These are phyloP conservation scores for Diaporthe citrichinensis DNA, from an alignment of 2,329 filamentous ascomycete species.

Conservation along the genomic window DNA sequence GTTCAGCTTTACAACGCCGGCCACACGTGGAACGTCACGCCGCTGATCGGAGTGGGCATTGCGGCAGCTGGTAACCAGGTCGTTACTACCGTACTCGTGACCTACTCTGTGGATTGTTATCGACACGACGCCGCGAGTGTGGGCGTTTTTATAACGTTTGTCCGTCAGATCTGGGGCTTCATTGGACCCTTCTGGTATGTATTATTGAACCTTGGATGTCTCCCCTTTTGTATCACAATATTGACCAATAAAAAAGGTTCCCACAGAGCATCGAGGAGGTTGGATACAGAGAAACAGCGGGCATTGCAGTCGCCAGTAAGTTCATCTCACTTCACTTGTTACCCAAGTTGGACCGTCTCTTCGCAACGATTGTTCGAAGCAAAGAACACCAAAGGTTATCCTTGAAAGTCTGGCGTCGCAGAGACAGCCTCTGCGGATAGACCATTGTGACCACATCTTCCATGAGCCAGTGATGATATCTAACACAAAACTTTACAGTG, in stretches of 20 bases:
- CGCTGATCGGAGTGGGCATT: slow-evolving; percentile 66
- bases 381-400: not conserved
- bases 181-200: slow-evolving; percentile 56
- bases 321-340: not conserved
- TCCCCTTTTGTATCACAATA: not conserved
- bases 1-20: slow-evolving; percentile 62
- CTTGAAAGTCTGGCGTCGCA: not conserved
- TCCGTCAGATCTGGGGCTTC: slow-evolving; percentile 68
- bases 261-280: slow-evolving; percentile 55
- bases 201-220: not conserved
- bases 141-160: slow-evolving; percentile 71
- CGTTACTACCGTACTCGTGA: slow-evolving; percentile 71
- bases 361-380: too few relatives aligned
- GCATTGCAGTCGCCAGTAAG: slow-evolving; percentile 49
- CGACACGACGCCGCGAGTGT: slow-evolving; percentile 65
- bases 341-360: not conserved
- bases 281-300: slow-evolving; percentile 52
- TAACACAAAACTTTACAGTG: slow-evolving; percentile 39
- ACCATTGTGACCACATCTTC: not conserved
- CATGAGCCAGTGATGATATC: not conserved
- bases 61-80: slow-evolving; percentile 71
- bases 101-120: slow-evolving; percentile 72
- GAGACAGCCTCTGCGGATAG: not conserved
- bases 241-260: slow-evolving; percentile 47
- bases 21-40: slow-evolving; percentile 68